These are phyloP conservation scores for Peronospora belbahrii DNA, from an alignment of 352 stramenopile genomes.

Conservation along the genomic window DNA sequence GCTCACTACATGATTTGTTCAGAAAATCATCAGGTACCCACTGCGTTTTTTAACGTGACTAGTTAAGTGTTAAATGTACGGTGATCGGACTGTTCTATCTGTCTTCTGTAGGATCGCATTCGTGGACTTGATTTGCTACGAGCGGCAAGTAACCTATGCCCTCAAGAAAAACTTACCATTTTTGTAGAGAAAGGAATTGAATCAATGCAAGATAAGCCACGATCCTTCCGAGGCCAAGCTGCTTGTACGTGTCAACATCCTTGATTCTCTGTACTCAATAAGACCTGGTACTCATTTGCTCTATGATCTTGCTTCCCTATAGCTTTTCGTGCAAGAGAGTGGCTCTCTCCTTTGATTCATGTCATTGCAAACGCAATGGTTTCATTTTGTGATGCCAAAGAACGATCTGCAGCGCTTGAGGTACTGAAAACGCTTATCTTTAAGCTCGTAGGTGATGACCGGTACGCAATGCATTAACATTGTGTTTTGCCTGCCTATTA, in stretches of 20 bases:
- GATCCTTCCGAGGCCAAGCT: slow-evolving; percentile 16
- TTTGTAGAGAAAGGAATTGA: background rate
- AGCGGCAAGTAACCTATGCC: slow-evolving; percentile 11
- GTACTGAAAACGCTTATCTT: slow-evolving; percentile 34
- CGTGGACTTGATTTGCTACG: slow-evolving; percentile 27
- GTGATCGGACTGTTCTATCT: too few species aligned
- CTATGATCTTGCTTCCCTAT: background rate
- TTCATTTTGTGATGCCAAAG: slow-evolving; percentile 35
- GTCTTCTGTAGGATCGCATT: slow-evolving; percentile 19
- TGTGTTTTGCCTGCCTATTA: background rate
- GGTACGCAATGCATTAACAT: slow-evolving; percentile 19
- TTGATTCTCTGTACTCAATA: background rate
- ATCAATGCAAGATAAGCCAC: background rate
- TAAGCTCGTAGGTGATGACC: slow-evolving; percentile 25
- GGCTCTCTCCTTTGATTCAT: slow-evolving; percentile 50
- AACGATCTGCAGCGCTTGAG: slow-evolving; percentile 32
- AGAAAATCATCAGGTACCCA: slow-evolving; percentile 25
- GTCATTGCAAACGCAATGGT: slow-evolving; percentile 68
- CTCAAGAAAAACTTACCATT: slow-evolving; percentile 13
- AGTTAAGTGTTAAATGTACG: background rate
- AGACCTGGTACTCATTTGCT: background rate
- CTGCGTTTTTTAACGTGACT: background rate
- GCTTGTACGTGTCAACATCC: slow-evolving; percentile 7
- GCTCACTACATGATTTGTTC: slow-evolving; percentile 35
- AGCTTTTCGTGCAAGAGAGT: slow-evolving; percentile 41